Percentiles rank a stretch among this genome's conserved stretches.
These are phyloP conservation scores for Hyphodiscus hymeniophilus DNA, from an alignment of 495 filamentous ascomycete genomes.

Conservation along the genomic window DNA sequence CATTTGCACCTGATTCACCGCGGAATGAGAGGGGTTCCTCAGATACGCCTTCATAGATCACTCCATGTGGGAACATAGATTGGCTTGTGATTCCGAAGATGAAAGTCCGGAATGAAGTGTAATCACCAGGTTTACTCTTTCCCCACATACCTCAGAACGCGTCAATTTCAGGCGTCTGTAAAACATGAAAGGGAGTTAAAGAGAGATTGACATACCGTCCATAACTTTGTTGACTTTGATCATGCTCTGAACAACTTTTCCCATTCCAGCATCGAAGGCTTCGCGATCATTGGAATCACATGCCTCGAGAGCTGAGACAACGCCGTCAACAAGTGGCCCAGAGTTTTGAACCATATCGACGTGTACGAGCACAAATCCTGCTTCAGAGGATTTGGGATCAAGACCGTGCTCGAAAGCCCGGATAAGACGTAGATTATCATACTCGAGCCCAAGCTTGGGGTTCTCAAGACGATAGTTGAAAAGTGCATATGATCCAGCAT, in stretches of 20 bases:
- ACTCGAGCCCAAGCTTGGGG: conserved; percentile 55
- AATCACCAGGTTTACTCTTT: conserved; percentile 67
- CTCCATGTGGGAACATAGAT: conserved; percentile 85
- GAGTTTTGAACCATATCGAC: conserved; percentile 80
- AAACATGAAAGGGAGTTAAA: background rate
- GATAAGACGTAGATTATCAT: conserved; percentile 74
- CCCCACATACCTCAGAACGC: conserved; percentile 65
- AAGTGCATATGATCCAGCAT: conserved; percentile 83
- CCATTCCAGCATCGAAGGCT: conserved; percentile 55
- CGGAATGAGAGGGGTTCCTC: conserved; percentile 67
- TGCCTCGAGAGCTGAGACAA: conserved; percentile 53
- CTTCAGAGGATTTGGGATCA: conserved; percentile 79
- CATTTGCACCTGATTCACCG: conserved; percentile 85
- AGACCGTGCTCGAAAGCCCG: conserved; percentile 84
- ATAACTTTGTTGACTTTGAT: conserved; percentile 66
- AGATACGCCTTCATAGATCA: conserved; percentile 76
- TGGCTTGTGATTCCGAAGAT: conserved; percentile 89
- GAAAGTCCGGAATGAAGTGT: conserved; percentile 82
- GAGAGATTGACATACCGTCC: conserved; percentile 49
- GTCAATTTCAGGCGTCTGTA: conserved; percentile 21
- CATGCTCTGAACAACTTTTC: conserved; percentile 53
- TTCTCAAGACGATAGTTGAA: conserved; percentile 78
- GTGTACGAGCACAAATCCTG: conserved; percentile 79
- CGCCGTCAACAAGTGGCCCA: conserved; percentile 59
- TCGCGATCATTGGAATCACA: conserved; percentile 39